Percentiles rank a stretch among this genome's conserved stretches.
phyloP scores from a whole-genome alignment of 148 eudicot species.

The Amaranthus cruentus region DNA sequence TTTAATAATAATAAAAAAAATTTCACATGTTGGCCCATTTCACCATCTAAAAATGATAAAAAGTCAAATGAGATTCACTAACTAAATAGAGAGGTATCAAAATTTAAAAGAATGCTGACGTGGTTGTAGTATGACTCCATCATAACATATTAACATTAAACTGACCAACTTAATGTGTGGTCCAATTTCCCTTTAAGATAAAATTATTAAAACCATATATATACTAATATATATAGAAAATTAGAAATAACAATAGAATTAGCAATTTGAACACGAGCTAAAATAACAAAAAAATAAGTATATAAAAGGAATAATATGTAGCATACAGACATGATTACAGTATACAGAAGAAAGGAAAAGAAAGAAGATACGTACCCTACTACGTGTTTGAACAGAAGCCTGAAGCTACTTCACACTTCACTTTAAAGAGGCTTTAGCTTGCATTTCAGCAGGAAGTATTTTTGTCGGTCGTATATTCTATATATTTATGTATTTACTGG shows the following conservation, averaged over 20 bases:
- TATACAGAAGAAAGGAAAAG: conserved; percentile 13
- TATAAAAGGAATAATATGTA: conserved; percentile 3
- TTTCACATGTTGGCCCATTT: too few species aligned
- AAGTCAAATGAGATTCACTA: too few species aligned
- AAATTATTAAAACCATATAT: too few species aligned
- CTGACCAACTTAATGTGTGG: conserved; percentile 3
- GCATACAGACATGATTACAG: conserved; percentile 17
- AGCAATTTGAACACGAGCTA: conserved; percentile 31
- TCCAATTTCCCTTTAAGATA: not conserved
- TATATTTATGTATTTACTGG: too few species aligned
- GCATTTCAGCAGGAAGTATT: not conserved
- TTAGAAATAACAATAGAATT: not conserved
- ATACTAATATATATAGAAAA: not conserved
- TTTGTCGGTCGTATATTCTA: conserved; percentile 26
- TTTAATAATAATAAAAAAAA: too few species aligned
- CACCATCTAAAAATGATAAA: too few species aligned
- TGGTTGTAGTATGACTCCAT: not conserved
- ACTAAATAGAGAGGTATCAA: not conserved
- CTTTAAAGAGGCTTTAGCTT: conserved; percentile 9
- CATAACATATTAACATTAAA: not conserved
- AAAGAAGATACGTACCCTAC: conserved; percentile 16
- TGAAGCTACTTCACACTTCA: not conserved
- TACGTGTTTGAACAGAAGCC: conserved; percentile 11
- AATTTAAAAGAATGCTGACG: not conserved
- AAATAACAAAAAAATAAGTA: conserved; percentile 10